Evolutionary conservation across 495 filamentous ascomycete genomes (phyloP).

Genomic region (Xylaria telfairii): DNA sequence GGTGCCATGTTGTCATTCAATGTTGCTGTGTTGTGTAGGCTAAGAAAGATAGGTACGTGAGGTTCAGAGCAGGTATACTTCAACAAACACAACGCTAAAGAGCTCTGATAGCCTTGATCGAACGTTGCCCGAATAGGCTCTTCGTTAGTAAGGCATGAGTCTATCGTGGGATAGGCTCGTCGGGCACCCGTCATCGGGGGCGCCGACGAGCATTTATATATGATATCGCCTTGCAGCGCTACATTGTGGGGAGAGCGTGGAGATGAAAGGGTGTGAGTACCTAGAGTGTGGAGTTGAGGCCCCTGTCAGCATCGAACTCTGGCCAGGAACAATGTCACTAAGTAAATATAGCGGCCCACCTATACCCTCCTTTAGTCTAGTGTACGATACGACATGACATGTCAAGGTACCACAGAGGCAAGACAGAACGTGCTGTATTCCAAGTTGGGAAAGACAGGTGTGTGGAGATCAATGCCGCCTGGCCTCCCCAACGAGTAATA

Average conservation of each 20-base stretch:
- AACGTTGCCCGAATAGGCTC: slow-evolving; percentile 14
- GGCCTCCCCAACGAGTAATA: slow-evolving; percentile 30
- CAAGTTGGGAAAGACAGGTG: slow-evolving; percentile 33
- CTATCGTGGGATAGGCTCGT: slow-evolving; percentile 29
- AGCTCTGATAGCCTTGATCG: slow-evolving; percentile 2
- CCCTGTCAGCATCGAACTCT: slow-evolving; percentile 32
- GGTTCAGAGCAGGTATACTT: background rate
- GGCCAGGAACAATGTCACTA: slow-evolving; percentile 38
- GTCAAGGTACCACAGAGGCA: slow-evolving; percentile 33
- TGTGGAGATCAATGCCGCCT: slow-evolving; percentile 43
- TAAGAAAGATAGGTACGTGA: background rate
- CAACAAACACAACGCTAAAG: background rate
- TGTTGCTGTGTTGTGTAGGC: slow-evolving; percentile 18
- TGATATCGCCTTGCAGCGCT: slow-evolving; percentile 36
- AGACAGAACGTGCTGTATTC: slow-evolving; percentile 35
- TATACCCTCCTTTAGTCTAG: slow-evolving; percentile 36
- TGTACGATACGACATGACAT: slow-evolving; percentile 38
- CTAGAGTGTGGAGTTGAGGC: slow-evolving; percentile 42
- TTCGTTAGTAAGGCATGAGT: slow-evolving; percentile 18
- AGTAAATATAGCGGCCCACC: slow-evolving; percentile 31
- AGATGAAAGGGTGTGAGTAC: slow-evolving; percentile 38
- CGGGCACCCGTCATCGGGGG: slow-evolving; percentile 35
- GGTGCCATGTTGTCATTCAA: slow-evolving; percentile 50
- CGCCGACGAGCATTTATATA: slow-evolving; percentile 43
- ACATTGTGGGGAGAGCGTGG: slow-evolving; percentile 38